These are phyloP conservation scores for Aspergillus arachidicola DNA, from an alignment of 2,329 filamentous ascomycete species.

Conservation along the genomic window DNA sequence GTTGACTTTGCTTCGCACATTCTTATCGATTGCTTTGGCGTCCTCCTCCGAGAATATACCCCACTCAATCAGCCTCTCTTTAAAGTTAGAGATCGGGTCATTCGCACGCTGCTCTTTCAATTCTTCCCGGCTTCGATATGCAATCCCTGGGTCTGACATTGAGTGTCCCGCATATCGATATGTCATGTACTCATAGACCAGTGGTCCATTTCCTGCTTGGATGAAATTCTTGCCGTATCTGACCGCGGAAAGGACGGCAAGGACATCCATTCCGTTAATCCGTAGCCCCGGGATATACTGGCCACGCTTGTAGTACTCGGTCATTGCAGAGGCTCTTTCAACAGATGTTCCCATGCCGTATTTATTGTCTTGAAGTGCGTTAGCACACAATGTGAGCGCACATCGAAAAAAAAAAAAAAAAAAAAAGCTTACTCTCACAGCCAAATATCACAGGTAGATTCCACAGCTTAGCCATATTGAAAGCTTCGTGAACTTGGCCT, in stretches of 20 bases:
- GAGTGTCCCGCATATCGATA: slow-evolving; percentile 98
- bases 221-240: slow-evolving; percentile 88
- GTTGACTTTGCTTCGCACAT: slow-evolving; percentile 79
- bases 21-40: slow-evolving; percentile 90
- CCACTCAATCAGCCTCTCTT: slow-evolving; percentile 95
- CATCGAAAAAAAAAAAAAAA: slow-evolving; percentile 45
- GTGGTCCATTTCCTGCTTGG: slow-evolving; percentile 76
- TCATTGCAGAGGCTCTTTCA: slow-evolving; percentile 84
- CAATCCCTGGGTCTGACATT: slow-evolving; percentile 97
- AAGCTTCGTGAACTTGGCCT: slow-evolving; percentile 97
- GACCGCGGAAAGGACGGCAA: slow-evolving; percentile 91
- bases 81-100: slow-evolving; percentile 92
- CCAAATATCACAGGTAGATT: slow-evolving; percentile 90
- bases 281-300: slow-evolving; percentile 98
- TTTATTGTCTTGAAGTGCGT: slow-evolving; percentile 77
- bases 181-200: slow-evolving; percentile 95
- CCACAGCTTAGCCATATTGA: slow-evolving; percentile 99
- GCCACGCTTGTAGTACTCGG: slow-evolving; percentile 99
- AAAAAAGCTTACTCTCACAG: slow-evolving; percentile 82
- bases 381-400: not conserved
- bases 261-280: slow-evolving; percentile 98
- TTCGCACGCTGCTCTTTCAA: slow-evolving; percentile 94
- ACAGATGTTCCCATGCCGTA: slow-evolving; percentile 98
- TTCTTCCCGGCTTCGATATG: slow-evolving; percentile 96
- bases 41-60: slow-evolving; percentile 84